phyloP scores from a whole-genome alignment of 2,329 filamentous ascomycete species.

The Fusarium sp. region DNA sequence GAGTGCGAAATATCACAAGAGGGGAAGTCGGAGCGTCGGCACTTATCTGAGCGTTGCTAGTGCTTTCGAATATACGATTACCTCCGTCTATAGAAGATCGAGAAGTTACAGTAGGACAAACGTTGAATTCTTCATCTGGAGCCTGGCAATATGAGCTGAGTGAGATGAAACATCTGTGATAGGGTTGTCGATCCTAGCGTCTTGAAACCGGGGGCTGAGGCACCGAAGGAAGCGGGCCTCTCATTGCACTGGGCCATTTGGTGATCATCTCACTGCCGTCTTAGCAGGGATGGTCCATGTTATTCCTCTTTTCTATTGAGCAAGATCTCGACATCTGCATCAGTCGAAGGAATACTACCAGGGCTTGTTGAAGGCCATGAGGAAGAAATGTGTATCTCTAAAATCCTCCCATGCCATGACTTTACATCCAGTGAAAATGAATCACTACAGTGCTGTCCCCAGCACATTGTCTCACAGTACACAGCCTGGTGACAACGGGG shows the following conservation, averaged over 20 bases:
- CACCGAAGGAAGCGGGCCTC: background rate
- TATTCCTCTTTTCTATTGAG: background rate
- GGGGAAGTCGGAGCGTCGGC: background rate
- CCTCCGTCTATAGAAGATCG: too few species aligned
- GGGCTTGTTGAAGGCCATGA: too few species aligned
- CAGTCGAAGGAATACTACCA: too few species aligned
- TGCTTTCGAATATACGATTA: rapidly evolving
- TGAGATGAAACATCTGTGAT: background rate
- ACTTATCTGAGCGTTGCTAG: too few species aligned
- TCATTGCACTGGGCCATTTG: background rate
- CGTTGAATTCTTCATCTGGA: background rate
- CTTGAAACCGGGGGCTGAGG: background rate
- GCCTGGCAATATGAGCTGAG: background rate
- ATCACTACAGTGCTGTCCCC: too few species aligned
- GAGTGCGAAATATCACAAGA: background rate
- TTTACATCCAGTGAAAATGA: too few species aligned
- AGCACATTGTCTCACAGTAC: background rate
- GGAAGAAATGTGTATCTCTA: too few species aligned
- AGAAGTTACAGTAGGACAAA: too few species aligned
- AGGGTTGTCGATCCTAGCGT: background rate
- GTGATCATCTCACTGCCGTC: background rate
- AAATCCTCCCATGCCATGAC: too few species aligned
- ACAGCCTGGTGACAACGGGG: background rate
- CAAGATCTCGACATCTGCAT: too few species aligned
- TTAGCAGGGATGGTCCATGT: background rate